Base-by-base conservation (phyloP, 108 stramenopile species). In the Skeletonema costatum region DNA sequence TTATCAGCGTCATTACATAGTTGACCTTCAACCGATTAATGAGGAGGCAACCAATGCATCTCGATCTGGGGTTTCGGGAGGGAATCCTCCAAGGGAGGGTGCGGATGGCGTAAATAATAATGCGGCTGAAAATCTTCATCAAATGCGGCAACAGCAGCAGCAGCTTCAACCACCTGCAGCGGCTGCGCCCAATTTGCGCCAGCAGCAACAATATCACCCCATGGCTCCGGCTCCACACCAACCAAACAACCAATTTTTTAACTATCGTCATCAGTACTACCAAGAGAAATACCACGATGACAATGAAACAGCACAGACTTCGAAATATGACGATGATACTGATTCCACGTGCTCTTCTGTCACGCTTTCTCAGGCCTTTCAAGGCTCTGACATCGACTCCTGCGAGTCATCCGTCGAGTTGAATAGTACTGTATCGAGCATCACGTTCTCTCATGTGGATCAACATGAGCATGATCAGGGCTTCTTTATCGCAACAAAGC, bases 321-420 rank as follows among this genome's bases (percentile, higher is more conserved):
- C 60, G 21, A 33, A 48, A 17, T 65, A 64, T 32, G 53, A 73
- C 25, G 66, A 68, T 51, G 60, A 64, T 31, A 66, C 69, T 11
- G 63, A 81, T 9, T 81, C 80, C n/a, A 74, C 80, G 4, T 81
- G 80, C 36, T 81, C 80, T 12, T 81, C 80, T 19, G 80, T 81
- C 0, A 81, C 80, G 1, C 74, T 81, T 17, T 81, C 80, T n/a
- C 64, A 81, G 69, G 80, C 80, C 31, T 75, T 81, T 32, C 77
- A 72, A 32, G 35, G 7, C n/a, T 58, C 63, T 5, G 67, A 65
- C 36, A 63, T 64, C 5, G 62, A 73, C 39, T 81, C 80, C 1
- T 70, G 33, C 17, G 30, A 58, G 13, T 74, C 73, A 5, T 81
- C 73, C 25, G 58, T 31, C 38, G 65, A 67, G 21, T 58, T 59